These are phyloP conservation scores for Incumbomyces delicatus DNA, from an alignment of 2,329 filamentous ascomycete genomes.

Conservation along the genomic window DNA sequence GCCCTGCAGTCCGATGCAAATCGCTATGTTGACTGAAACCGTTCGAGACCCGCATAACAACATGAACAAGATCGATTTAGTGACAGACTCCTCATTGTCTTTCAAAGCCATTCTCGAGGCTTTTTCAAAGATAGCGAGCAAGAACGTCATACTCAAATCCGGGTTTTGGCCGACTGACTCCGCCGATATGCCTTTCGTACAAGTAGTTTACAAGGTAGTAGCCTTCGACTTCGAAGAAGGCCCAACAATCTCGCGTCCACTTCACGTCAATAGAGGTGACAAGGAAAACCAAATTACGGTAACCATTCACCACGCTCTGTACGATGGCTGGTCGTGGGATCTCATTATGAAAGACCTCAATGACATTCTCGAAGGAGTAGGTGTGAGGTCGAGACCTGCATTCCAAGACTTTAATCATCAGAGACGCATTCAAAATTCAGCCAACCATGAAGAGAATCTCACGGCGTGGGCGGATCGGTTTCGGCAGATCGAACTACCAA, in stretches of 20 bases:
- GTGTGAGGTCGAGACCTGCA: conserved; percentile 38
- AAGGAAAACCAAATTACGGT: conserved; percentile 31
- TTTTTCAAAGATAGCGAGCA: conserved; percentile 40
- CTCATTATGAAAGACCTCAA: conserved; percentile 60
- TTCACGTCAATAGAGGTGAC: conserved; percentile 37
- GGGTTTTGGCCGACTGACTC: conserved; percentile 54
- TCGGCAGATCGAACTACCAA: conserved; percentile 42
- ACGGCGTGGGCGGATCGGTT: conserved; percentile 65
- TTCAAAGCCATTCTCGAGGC: conserved; percentile 37
- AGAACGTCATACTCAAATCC: conserved; percentile 61
- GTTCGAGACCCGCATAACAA: conserved; percentile 51
- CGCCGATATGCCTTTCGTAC: conserved; percentile 42
- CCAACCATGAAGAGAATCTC: background rate
- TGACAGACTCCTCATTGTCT: conserved; percentile 35
- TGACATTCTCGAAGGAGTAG: conserved; percentile 34
- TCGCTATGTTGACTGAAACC: conserved; percentile 73
- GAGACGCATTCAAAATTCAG: conserved; percentile 23
- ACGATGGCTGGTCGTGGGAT: conserved; percentile 90
- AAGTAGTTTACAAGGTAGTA: conserved; percentile 51
- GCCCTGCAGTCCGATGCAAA: conserved; percentile 63
- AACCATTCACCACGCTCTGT: conserved; percentile 71
- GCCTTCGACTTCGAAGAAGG: conserved; percentile 26
- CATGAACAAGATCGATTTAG: conserved; percentile 65
- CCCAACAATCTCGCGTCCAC: conserved; percentile 45
- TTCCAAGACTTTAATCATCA: conserved; percentile 53